phyloP scores from a whole-genome alignment of 2,329 filamentous ascomycete species.

The Elsinoe ampelina region DNA sequence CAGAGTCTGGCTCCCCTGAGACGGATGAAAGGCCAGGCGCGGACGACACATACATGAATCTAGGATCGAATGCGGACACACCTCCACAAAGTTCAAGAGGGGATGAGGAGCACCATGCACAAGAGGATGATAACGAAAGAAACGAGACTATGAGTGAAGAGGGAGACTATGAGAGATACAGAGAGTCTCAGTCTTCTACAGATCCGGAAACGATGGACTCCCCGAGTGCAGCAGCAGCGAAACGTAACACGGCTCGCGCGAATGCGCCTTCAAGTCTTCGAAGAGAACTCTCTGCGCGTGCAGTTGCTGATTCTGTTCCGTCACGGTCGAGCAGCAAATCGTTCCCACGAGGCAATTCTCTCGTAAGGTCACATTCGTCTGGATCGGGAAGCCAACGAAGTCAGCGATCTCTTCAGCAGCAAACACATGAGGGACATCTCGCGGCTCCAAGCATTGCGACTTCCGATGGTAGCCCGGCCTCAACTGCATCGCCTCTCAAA shows the following conservation, averaged over 20 bases:
- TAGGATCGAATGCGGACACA: conserved; percentile 17
- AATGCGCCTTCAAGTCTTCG: background rate
- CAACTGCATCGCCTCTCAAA: conserved; percentile 21
- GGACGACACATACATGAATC: conserved; percentile 38
- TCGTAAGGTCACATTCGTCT: background rate
- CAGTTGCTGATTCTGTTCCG: conserved; percentile 6
- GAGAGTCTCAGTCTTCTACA: background rate
- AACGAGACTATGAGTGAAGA: conserved; percentile 6
- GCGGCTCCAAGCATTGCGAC: conserved; percentile 18
- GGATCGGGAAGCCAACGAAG: conserved; percentile 3
- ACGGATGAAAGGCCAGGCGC: conserved; percentile 30
- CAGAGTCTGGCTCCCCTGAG: conserved; percentile 33
- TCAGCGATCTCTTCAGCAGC: conserved; percentile 5
- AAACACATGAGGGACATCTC: conserved; percentile 14
- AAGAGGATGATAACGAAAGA: conserved; percentile 20
- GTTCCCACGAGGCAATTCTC: background rate
- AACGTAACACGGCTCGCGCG: conserved; percentile 6
- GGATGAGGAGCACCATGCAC: conserved; percentile 19
- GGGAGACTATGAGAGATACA: conserved; percentile 2
- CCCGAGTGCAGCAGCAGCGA: conserved; percentile 9
- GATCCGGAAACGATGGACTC: conserved; percentile 2
- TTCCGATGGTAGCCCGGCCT: conserved; percentile 18
- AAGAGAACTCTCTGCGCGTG: conserved; percentile 8
- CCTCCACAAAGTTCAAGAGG: conserved; percentile 17
- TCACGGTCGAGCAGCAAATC: conserved; percentile 10